A percentile compares a stretch with the other conserved stretches of the same genome.
Conservation (phyloP, 2,329 filamentous ascomycete species). For the Xylaria digitata region DNA sequence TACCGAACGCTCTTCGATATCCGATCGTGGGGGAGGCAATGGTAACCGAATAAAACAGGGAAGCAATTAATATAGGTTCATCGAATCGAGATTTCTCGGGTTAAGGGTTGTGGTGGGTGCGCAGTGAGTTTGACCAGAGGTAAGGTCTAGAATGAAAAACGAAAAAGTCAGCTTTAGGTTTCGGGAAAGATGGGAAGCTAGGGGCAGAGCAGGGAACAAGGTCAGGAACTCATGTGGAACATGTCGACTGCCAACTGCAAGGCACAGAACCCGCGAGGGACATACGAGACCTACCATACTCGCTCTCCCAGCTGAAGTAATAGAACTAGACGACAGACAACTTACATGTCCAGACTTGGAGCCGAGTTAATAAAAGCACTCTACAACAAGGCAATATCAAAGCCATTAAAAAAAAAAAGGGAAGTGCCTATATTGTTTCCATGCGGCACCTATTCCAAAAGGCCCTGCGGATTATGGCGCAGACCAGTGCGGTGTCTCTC, state of each 20-base stretch:
- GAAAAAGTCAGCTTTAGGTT: conserved; percentile 12
- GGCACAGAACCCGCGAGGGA: neutral
- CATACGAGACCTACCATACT: neutral
- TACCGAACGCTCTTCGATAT: neutral
- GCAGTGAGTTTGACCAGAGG: neutral
- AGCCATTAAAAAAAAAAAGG: conserved; percentile 5
- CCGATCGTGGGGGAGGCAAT: neutral
- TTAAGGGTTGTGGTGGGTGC: neutral
- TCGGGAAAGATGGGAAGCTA: neutral
- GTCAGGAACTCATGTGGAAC: neutral
- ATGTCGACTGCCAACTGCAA: neutral
- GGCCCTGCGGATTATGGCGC: neutral
- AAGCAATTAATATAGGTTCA: neutral
- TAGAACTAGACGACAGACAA: neutral
- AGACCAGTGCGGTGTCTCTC: conserved; percentile 9
- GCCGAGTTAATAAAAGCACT: conserved; percentile 1
- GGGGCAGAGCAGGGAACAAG: neutral
- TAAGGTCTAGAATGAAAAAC: conserved; percentile 2
- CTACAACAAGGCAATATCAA: conserved; percentile 4
- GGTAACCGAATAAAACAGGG: neutral
- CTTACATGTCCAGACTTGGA: neutral
- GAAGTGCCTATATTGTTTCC: conserved; percentile 8
- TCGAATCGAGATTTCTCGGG: neutral
- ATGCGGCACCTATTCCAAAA: neutral
- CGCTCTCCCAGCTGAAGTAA: neutral